Conservation (phyloP, 2,329 filamentous ascomycete genomes). For the Epichloe elymi region DNA sequence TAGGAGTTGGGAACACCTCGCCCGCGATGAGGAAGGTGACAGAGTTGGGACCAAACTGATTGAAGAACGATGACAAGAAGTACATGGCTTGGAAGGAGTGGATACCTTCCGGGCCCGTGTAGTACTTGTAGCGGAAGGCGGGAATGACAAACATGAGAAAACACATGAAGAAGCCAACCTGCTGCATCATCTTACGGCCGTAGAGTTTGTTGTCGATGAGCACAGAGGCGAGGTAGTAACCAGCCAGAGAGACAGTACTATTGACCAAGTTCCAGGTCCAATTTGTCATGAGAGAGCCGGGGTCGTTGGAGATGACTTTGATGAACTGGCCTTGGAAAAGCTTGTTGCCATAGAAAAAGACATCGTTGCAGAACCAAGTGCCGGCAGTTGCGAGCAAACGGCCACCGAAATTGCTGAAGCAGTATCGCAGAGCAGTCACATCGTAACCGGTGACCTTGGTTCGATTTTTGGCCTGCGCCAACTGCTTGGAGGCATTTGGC, state of each 20-base stretch:
- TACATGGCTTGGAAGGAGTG: slow-evolving; percentile 96
- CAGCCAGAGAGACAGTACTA: slow-evolving; percentile 68
- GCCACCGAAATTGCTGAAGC: slow-evolving; percentile 71
- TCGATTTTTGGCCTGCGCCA: slow-evolving; percentile 74
- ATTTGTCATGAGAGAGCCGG: slow-evolving; percentile 62
- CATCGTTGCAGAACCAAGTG: slow-evolving; percentile 90
- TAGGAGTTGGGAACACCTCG: slow-evolving; percentile 89
- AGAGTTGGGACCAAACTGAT: slow-evolving; percentile 93
- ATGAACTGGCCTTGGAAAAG: slow-evolving; percentile 92
- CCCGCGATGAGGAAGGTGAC: slow-evolving; percentile 94
- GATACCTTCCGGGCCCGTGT: slow-evolving; percentile 56
- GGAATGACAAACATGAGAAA: slow-evolving; percentile 91
- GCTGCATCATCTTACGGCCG: slow-evolving; percentile 92
- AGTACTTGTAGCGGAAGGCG: slow-evolving; percentile 79
- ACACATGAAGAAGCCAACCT: slow-evolving; percentile 81
- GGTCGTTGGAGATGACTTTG: slow-evolving; percentile 56
- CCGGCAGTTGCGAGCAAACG: slow-evolving; percentile 78
- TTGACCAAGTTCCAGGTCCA: slow-evolving; percentile 95
- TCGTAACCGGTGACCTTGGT: slow-evolving; percentile 85
- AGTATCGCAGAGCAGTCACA: slow-evolving; percentile 64
- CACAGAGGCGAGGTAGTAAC: slow-evolving; percentile 83
- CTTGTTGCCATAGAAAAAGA: slow-evolving; percentile 99
- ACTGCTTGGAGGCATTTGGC: slow-evolving; percentile 73
- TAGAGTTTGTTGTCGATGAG: slow-evolving; percentile 95
- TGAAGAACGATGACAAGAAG: slow-evolving; percentile 96